Evolutionary conservation across 148 eudicot genomes (phyloP).

Genomic region (Bassia scoparia): DNA sequence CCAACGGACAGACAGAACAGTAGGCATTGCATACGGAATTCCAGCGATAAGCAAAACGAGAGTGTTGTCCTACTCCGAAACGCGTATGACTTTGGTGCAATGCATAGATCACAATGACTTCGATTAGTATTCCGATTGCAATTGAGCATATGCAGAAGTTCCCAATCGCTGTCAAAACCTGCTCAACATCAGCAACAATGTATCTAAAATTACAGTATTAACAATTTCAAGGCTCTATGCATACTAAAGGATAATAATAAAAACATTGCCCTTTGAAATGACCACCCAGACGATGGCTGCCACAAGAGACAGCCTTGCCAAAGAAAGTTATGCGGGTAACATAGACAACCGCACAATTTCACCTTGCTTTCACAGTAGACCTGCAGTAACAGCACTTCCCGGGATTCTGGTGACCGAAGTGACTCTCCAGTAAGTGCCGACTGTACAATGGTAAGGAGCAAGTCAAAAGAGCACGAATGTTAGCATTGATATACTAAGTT

Average conservation of each 20-base stretch:
- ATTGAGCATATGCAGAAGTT: constrained; percentile 90
- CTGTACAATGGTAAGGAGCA: constrained; percentile 29
- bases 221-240: too few relatives aligned
- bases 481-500: too few relatives aligned
- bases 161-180: constrained; percentile 80
- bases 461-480: too few relatives aligned
- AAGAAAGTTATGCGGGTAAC: constrained; percentile 83
- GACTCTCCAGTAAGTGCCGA: constrained; percentile 88
- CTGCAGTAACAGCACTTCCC: constrained; percentile 69
- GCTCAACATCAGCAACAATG: neutral
- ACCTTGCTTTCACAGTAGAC: constrained; percentile 84
- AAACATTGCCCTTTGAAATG: constrained; percentile 88
- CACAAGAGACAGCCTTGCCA: constrained; percentile 83
- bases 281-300: constrained; percentile 77
- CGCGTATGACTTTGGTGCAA: constrained; percentile 57
- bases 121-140: constrained; percentile 64
- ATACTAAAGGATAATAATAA: too few relatives aligned
- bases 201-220: too few relatives aligned
- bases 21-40: constrained; percentile 94
- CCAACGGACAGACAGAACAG: constrained; percentile 80
- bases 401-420: constrained; percentile 66
- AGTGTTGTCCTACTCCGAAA: constrained; percentile 67
- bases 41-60: constrained; percentile 78
- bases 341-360: constrained; percentile 70
- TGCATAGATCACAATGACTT: constrained; percentile 63